Evolutionary conservation across 176 grass and related monocot species (phyloP).

Genomic region (Dactylis glomerata): DNA sequence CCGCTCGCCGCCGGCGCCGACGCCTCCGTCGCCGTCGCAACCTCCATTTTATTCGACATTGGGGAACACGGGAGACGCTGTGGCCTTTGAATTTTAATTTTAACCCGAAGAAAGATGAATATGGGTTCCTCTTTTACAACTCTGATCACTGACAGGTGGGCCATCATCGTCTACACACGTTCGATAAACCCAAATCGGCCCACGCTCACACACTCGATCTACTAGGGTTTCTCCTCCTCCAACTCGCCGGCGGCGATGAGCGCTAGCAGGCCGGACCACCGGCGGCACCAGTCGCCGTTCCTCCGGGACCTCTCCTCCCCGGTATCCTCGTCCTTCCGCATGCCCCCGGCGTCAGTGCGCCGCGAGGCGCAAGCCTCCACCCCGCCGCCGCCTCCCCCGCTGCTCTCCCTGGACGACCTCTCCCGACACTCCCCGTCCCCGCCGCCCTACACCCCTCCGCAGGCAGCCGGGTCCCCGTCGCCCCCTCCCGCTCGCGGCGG

Average conservation of each 20-base stretch:
- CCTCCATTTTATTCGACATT: conserved; percentile 30
- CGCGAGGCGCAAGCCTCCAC: conserved; percentile 41
- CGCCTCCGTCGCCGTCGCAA: conserved; percentile 52
- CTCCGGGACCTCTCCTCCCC: conserved; percentile 61
- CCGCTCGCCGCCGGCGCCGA: conserved; percentile 38
- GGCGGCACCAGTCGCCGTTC: conserved; percentile 60
- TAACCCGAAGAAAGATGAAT: background rate
- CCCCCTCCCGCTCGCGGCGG: conserved; percentile 24
- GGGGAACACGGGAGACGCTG: background rate
- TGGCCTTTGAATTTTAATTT: background rate
- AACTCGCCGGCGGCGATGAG: conserved; percentile 38
- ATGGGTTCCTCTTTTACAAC: no score
- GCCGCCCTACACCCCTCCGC: conserved; percentile 16
- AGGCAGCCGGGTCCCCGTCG: conserved; percentile 36
- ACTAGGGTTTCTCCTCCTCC: conserved; percentile 44
- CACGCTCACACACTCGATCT: background rate
- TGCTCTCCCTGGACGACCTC: conserved; percentile 62
- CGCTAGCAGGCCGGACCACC: conserved; percentile 47
- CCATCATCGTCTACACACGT: no score
- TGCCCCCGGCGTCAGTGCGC: conserved; percentile 36
- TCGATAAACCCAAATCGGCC: conserved; percentile 16
- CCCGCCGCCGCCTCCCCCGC: conserved; percentile 62
- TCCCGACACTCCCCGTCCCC: conserved; percentile 40
- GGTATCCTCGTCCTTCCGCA: conserved; percentile 34
- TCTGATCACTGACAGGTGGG: no score